phyloP scores from a whole-genome alignment of 75 land plant species.

The Adiantum capillusveneris region DNA sequence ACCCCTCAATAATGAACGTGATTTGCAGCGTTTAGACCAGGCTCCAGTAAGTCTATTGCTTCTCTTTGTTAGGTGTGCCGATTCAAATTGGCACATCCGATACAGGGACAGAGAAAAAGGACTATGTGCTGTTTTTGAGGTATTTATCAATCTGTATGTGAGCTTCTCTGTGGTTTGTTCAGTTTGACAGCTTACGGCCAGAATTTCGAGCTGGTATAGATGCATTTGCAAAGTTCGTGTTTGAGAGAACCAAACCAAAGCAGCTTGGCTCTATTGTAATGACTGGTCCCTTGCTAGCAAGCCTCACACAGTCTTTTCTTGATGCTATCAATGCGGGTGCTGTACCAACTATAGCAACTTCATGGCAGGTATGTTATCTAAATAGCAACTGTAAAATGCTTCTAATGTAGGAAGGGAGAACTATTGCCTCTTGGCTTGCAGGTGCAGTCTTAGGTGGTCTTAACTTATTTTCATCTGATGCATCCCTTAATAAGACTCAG shows the following conservation, averaged over 20 bases:
- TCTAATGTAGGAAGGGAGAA: no score
- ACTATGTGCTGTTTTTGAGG: no score
- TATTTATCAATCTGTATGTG: no score
- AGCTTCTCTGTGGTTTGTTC: not conserved
- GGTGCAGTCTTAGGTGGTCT: no score
- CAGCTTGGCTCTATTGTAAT: slow-evolving; percentile 83
- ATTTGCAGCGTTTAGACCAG: slow-evolving; percentile 88
- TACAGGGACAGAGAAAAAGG: no score
- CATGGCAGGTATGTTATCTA: slow-evolving; percentile 94
- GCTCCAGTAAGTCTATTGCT: slow-evolving; percentile 44
- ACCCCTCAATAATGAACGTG: slow-evolving; percentile 80
- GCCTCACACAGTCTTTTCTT: slow-evolving; percentile 79
- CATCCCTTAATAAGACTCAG: no score
- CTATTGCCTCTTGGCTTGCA: no score
- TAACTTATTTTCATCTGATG: no score
- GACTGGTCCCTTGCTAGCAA: slow-evolving; percentile 90
- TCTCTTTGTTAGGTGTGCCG: not conserved
- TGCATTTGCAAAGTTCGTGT: slow-evolving; percentile 76
- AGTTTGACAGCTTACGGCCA: slow-evolving; percentile 82
- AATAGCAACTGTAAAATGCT: no score
- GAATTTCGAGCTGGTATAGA: slow-evolving; percentile 84
- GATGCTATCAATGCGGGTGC: slow-evolving; percentile 96
- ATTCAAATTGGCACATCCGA: not conserved
- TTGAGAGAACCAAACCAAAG: slow-evolving; percentile 93
- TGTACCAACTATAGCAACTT: slow-evolving; percentile 93